These are phyloP conservation scores for Colletotrichum lupini DNA, from an alignment of 2,329 filamentous ascomycete species.

Conservation along the genomic window DNA sequence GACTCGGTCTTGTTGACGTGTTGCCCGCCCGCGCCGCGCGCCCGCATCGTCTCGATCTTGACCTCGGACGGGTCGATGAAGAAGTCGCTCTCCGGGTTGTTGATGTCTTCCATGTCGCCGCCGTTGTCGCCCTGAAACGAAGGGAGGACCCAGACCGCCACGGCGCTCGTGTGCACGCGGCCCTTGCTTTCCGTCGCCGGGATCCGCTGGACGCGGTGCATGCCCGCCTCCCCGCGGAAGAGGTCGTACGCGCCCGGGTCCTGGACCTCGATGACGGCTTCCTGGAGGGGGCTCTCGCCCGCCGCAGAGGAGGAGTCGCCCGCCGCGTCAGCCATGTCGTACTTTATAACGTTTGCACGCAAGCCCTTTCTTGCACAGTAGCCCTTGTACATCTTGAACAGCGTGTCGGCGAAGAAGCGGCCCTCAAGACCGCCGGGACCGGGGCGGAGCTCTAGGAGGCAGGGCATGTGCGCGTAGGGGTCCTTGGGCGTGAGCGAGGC, in stretches of 20 bases:
- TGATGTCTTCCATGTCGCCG: constrained; percentile 67
- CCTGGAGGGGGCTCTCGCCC: constrained; percentile 78
- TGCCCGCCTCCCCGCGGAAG: constrained; percentile 89
- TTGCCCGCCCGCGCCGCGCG: constrained; percentile 91
- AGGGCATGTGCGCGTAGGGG: constrained; percentile 89
- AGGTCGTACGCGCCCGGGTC: constrained; percentile 81
- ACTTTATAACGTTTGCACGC: constrained; percentile 78
- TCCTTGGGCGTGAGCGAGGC: constrained; percentile 86
- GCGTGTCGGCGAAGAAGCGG: constrained; percentile 85
- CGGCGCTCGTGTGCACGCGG: constrained; percentile 92
- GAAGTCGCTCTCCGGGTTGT: constrained; percentile 91
- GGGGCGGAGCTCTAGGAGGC: constrained; percentile 90
- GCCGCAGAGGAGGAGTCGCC: constrained; percentile 62
- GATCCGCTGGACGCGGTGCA: constrained; percentile 94
- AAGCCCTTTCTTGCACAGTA: constrained; percentile 80
- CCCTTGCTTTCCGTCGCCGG: constrained; percentile 92
- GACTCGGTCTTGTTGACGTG: constrained; percentile 99
- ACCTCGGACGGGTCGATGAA: constrained; percentile 90
- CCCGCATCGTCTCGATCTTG: constrained; percentile 87
- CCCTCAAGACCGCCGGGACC: constrained; percentile 94
- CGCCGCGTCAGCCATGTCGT: constrained; percentile 78
- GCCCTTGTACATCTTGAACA: constrained; percentile 89
- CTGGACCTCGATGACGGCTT: constrained; percentile 88
- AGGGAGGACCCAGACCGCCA: constrained; percentile 91
- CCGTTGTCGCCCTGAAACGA: constrained; percentile 72